Evolutionary conservation across 768 basidiomycete species (phyloP), one percentile per base, ranked within the genome.

Genomic region (Pisolithus sp.): DNA sequence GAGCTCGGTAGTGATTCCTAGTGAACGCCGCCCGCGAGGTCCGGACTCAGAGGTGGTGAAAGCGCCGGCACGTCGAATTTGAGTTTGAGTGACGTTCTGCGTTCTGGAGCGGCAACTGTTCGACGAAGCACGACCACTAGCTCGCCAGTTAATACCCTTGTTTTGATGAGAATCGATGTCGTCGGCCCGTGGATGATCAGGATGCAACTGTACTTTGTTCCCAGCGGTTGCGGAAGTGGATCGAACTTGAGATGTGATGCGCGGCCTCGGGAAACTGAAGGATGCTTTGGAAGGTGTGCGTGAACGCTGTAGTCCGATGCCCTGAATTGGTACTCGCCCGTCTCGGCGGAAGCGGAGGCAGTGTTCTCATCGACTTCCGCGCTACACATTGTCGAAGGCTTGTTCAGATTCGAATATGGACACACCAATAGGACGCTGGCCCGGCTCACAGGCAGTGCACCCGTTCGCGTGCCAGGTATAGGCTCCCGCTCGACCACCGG

Each of bases 351-450:
- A 42, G 20, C 8, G 48, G 60, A 8, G 57, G 53, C n/a, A 26
- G 53, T 51, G 48, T 66, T 66, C 42, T 65, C 62, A 26, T 66
- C 55, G 44, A 52, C 34, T 20, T 26, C 31, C 7, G 37, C 7
- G 34, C 34, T 20, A 20, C 46, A 46, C 34, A 52, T 15, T 39
- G 9, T 15, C 1, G 50, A 51, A 23, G 51, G 8, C 52, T 48
- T 55, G 53, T 50, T 56, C 31, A 31, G 8, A n/a, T 53, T 34
- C 15, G 40, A 55, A 23, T 34, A 24, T 17, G 10, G 36, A 9
- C 9, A 39, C 39, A 30, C 45, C 3, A 31, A 10, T n/a, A 21
- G 36, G 21, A 43, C 45, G 12, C 50, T 26, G 13, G 51, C 7
- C 12, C 18, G 5, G 17, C 15, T 1, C 20, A 37, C 36, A 40